A percentile compares a stretch with the other conserved stretches of the same genome.
These are phyloP conservation scores for Hyaloraphidium curvatum DNA, from an alignment of 192 early-diverging fungal genomes.

Conservation along the genomic window DNA sequence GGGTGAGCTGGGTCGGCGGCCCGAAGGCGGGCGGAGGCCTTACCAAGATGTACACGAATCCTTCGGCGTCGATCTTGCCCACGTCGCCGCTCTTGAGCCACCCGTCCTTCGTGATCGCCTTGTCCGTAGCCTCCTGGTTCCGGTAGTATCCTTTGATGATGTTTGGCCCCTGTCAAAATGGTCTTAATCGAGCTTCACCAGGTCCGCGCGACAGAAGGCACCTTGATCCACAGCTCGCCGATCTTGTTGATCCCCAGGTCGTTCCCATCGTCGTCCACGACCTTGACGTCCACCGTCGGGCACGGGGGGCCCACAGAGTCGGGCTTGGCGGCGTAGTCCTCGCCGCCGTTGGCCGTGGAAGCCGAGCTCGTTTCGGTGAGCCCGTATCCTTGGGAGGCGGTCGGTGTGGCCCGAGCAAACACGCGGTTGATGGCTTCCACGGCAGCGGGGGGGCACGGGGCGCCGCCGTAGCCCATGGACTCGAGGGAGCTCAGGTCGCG, in stretches of 20 bases:
- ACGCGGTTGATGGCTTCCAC: neutral
- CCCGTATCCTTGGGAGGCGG: slow-evolving; percentile 3
- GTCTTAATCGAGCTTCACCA: too few species aligned
- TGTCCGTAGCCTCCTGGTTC: slow-evolving; percentile 5
- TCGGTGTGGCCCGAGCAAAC: neutral
- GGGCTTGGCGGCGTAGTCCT: neutral
- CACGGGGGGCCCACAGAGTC: slow-evolving; percentile 4
- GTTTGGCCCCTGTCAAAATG: too few species aligned
- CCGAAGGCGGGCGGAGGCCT: too few species aligned
- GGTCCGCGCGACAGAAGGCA: too few species aligned
- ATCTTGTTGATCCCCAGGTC: neutral
- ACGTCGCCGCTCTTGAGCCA: slow-evolving; percentile 14
- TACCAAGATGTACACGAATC: slow-evolving; percentile 7
- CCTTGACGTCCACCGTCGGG: neutral
- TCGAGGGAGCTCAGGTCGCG: neutral
- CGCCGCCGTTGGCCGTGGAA: neutral
- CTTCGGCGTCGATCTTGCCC: slow-evolving; percentile 5
- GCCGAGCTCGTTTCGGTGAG: slow-evolving; percentile 6
- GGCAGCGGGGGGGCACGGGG: neutral
- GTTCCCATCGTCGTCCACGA: neutral
- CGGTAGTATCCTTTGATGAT: slow-evolving; percentile 12
- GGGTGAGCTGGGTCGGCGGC: too few species aligned
- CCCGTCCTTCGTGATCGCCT: slow-evolving; percentile 8
- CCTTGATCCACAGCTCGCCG: neutral
- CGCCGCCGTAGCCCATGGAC: neutral